Conservation (phyloP, 2,329 filamentous ascomycete genomes). For the Lasiodiplodia theobromae region DNA sequence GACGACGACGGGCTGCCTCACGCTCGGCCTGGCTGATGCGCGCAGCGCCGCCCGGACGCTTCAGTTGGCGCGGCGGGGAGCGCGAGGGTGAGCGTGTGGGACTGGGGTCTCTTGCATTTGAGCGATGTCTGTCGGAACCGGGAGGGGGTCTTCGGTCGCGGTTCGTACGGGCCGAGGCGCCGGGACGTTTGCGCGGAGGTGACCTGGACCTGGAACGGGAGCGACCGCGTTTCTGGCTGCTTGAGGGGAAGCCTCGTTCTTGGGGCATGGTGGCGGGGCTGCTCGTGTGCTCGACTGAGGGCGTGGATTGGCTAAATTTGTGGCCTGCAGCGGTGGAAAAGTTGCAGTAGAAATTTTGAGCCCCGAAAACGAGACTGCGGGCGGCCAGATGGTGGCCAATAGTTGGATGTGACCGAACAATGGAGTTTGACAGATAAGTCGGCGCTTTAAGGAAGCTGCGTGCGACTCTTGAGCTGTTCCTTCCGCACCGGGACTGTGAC, state of each 20-base stretch:
- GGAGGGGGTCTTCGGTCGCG: constrained; percentile 25
- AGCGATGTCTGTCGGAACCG: neutral
- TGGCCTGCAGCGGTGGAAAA: neutral
- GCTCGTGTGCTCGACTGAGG: neutral
- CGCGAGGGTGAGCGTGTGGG: constrained; percentile 36
- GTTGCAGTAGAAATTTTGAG: neutral
- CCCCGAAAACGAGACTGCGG: neutral
- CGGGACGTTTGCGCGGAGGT: constrained; percentile 46
- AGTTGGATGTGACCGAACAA: neutral
- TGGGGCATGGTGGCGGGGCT: constrained; percentile 25
- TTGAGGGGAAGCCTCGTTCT: constrained; percentile 26
- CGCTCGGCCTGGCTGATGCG: constrained; percentile 73
- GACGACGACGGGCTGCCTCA: constrained; percentile 68
- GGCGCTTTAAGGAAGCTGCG: neutral
- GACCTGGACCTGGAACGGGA: constrained; percentile 43
- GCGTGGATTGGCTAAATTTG: neutral
- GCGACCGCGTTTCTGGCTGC: constrained; percentile 31
- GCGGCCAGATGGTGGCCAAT: neutral
- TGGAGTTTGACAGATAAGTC: neutral
- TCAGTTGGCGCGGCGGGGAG: constrained; percentile 67
- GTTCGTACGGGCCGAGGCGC: constrained; percentile 37
- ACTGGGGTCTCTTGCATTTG: constrained; percentile 13
- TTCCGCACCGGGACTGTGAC: constrained; percentile 16
- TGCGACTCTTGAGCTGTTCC: constrained; percentile 22
- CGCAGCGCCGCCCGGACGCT: constrained; percentile 60